Evolutionary conservation across 371 early-diverging fungal species (phyloP), one percentile per base, ranked within the genome.

Genomic region (Coemansia sp.): DNA sequence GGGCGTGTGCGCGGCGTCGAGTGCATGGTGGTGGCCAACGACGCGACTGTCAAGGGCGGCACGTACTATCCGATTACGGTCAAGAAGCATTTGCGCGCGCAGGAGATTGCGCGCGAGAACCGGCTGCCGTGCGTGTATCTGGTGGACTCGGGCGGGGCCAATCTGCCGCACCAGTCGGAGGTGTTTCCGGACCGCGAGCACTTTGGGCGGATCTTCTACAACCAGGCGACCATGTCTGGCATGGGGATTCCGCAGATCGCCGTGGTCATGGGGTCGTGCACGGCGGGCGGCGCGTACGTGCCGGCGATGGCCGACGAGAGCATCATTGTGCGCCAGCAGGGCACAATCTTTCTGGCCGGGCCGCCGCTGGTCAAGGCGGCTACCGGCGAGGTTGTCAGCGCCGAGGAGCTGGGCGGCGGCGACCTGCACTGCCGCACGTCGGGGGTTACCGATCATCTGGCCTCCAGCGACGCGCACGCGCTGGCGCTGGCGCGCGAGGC

Each of bases 231-330:
- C 61, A 89, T 98, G 92, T 95, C 95, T 5, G 83, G 89, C 7
- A 78, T 77, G 75, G 93, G 92, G 39, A 94, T 95, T 55, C 94
- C 95, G 49, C 95, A 97, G 81, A 88, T 98, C 52, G 97, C 99
- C 36, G 92, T 95, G 50, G 99, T 98, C 9, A 83, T 98, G 85
- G 99, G 99, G 9, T 93, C 94, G 7, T 98, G 97, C 84, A 96
- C 97, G n/a, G 98, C 98, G 30, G 98, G 94, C 71, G 98, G 98
- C 62, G 98, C 98, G 6, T 98, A 98, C 77, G 96, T 97, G 16
- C 98, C 98, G 42, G 97, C 97, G 34, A 98, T 98, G 98, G 93
- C 97, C 16, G 98, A 97, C 66, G 97, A 98, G 81, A 91, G 91
- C 81, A 89, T 98, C 62, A 98, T 98, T 79, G 97, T 98, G 51